Percentiles rank a stretch among this genome's conserved stretches.
Evolutionary conservation across 1,284 basidiomycete species (phyloP).

Genomic region (Violaceomyces palustris): DNA sequence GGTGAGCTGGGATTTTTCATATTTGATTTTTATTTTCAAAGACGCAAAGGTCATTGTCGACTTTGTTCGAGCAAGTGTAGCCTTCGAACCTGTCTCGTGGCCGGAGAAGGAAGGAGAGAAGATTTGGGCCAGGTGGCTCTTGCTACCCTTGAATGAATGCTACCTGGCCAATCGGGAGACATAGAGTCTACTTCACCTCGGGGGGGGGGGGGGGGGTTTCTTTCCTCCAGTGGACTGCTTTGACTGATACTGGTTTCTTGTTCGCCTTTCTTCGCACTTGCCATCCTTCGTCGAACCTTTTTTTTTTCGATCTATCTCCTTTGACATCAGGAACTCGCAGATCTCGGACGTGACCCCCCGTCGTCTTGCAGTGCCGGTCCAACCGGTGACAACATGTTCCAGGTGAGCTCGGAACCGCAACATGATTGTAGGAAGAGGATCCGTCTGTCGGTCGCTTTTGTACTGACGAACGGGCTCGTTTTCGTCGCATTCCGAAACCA

Average conservation of each 20-base stretch:
- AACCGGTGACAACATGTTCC: conserved; percentile 53
- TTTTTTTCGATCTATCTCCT: too few relatives aligned
- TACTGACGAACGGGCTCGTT: too few relatives aligned
- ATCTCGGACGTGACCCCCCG: conserved; percentile 52
- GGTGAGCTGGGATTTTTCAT: conserved; percentile 15
- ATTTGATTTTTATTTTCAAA: not conserved
- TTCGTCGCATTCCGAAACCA: not conserved
- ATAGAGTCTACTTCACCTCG: too few relatives aligned
- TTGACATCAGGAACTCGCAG: conserved; percentile 40
- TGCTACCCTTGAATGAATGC: not conserved
- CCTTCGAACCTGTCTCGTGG: too few relatives aligned
- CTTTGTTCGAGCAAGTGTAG: too few relatives aligned
- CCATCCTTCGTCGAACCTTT: not conserved
- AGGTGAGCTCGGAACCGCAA: conserved; percentile 9
- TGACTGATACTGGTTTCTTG: too few relatives aligned
- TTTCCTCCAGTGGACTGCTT: too few relatives aligned
- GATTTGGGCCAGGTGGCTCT: not conserved
- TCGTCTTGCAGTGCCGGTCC: conserved; percentile 52
- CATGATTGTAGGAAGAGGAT: not conserved
- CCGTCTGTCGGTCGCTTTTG: too few relatives aligned
- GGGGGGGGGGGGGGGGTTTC: too few relatives aligned
- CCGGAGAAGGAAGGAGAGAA: not conserved
- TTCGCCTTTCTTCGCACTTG: not conserved
- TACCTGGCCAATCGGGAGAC: too few relatives aligned
- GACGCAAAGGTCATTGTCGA: too few relatives aligned